A percentile compares a stretch with the other conserved stretches of the same genome.
These are phyloP conservation scores for Pittosporum tobira DNA, from an alignment of 129 eudicot species.

Conservation along the genomic window DNA sequence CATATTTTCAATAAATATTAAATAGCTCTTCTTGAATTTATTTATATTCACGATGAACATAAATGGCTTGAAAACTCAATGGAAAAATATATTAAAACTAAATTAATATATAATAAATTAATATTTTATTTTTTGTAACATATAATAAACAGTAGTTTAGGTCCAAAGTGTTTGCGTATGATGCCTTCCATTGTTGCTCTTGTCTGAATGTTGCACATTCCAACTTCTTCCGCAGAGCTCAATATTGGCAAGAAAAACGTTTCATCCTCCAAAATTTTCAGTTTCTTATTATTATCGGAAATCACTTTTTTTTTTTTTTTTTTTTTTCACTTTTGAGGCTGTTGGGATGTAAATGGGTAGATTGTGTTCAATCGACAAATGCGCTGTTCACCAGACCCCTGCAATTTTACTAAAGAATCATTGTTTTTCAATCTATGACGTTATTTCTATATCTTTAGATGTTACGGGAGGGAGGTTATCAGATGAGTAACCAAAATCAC, in stretches of 20 bases:
- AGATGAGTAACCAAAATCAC: too few species aligned
- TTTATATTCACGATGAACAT: too few species aligned
- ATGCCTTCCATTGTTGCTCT: background rate
- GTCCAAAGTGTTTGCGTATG: constrained; percentile 6
- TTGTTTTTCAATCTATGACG: too few species aligned
- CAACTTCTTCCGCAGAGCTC: background rate
- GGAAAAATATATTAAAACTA: too few species aligned
- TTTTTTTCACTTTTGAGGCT: constrained; percentile 7
- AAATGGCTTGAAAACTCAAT: too few species aligned
- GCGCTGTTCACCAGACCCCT: constrained; percentile 3
- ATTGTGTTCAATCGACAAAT: background rate
- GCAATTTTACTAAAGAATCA: background rate
- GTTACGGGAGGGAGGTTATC: too few species aligned
- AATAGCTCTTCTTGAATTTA: too few species aligned
- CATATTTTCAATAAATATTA: too few species aligned
- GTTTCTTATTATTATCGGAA: background rate
- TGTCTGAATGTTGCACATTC: background rate
- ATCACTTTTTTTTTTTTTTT: too few species aligned
- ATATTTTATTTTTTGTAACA: too few species aligned
- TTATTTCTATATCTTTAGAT: too few species aligned
- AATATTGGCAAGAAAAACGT: background rate
- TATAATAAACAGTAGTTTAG: constrained; percentile 1
- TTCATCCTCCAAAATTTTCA: background rate
- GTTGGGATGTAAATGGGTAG: constrained; percentile 6
- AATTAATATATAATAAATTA: too few species aligned